Base-by-base conservation (phyloP, 192 early-diverging fungal genomes). In the Coemansia sp. region DNA sequence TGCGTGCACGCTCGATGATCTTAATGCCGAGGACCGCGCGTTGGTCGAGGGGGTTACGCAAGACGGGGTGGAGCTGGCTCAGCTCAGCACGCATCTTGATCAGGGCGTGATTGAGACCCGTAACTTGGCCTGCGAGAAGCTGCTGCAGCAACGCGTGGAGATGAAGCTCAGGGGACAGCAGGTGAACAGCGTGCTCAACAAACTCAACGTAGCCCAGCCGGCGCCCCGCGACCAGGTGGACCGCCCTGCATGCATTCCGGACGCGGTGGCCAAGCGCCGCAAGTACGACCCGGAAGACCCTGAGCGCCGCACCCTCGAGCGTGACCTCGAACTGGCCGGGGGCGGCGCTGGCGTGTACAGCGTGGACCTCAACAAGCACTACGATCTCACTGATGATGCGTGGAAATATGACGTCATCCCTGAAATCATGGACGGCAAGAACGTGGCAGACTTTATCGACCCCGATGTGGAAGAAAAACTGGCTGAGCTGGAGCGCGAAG, bases 341-440 rank as follows among this genome's bases (percentile, higher is more conserved):
- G 98, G 98, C 54, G 98, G 98, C 44, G 87, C 98, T 25, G 98
- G 98, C 79, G 95, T 98, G 8, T 98, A 89, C 86, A 95, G 85
- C 78, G 88, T 95, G 54, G 93, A 99, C 65, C 86, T 98, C 71
- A 92, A 96, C 75, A 97, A 97, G 83, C 82, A 82, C 62, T 99
- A 99, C 82, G 42, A 88, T 71, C 85, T 98, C 51, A 85, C 82
- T 17, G 76, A 93, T 44, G 84, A 86, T 53, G 92, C 95, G 44
- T 98, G 96, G 96, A 95, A 92, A 77, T 91, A 98, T 83, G 98
- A 99, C 80, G 82, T 82, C 40, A 95, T 99, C 56, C 98, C 98
- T 36, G 98, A 99, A 84, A 95, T 99, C 78, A 91, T 95, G 88
- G 89, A 98, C 69, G 96, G 96, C 69, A 92, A 94, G 85, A 99